Conservation (phyloP, 805 yeast species). For the Saccharomyces paradoxus region DNA sequence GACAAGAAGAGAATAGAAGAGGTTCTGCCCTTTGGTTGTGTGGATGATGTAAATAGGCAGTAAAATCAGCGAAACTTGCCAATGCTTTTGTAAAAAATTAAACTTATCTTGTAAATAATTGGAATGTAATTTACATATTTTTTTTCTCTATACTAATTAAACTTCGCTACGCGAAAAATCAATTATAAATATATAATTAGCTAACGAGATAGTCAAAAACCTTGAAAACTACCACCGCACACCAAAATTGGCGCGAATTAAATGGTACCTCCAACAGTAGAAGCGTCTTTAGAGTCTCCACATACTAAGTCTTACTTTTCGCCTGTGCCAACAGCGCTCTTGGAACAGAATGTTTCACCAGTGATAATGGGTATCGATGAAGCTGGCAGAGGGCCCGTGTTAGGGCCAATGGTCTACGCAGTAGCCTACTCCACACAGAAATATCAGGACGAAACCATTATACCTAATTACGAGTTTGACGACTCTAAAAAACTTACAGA, state of each 20-base stretch:
- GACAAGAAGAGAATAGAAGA: constrained; percentile 60
- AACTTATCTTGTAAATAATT: neutral
- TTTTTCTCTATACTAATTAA: neutral
- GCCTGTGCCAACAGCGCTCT: constrained; percentile 35
- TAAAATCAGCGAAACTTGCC: constrained; percentile 18
- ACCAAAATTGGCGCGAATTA: neutral
- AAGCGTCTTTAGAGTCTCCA: constrained; percentile 12
- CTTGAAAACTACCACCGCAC: neutral
- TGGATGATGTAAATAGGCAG: constrained; percentile 62
- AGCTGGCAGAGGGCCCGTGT: constrained; percentile 97
- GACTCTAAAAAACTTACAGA: constrained; percentile 87
- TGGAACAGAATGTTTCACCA: constrained; percentile 29
- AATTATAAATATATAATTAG: neutral
- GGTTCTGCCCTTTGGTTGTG: constrained; percentile 66
- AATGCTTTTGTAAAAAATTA: neutral
- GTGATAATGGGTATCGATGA: constrained; percentile 86
- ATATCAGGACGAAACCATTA: constrained; percentile 38
- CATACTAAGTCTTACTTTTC: constrained; percentile 44
- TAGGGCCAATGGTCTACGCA: constrained; percentile 98
- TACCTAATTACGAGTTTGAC: constrained; percentile 70
- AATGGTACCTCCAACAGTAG: constrained; percentile 28
- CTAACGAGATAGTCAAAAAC: neutral
- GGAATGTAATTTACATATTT: neutral
- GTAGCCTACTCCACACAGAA: constrained; percentile 62
- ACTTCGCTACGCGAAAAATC: neutral